These are phyloP conservation scores for Solanum sparsipilum DNA, from an alignment of 257 asterid genomes.

Conservation along the genomic window DNA sequence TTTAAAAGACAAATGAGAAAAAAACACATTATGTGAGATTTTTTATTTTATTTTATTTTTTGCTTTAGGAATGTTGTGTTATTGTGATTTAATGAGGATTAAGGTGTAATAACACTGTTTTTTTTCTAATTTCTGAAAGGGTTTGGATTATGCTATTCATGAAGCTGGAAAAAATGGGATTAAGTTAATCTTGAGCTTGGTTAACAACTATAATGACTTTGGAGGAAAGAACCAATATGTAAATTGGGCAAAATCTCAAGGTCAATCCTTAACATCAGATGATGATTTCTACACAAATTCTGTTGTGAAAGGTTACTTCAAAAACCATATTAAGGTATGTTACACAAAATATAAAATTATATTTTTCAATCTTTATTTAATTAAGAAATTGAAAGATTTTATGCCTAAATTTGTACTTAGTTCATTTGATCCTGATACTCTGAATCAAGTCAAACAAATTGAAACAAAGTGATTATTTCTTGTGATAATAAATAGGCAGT, in stretches of 20 bases:
- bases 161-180: constrained; percentile 56
- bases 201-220: constrained; percentile 37
- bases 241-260: constrained; percentile 47
- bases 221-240: constrained; percentile 67
- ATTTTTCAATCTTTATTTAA: background rate
- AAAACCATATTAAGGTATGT: constrained; percentile 46
- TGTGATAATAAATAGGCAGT: constrained; percentile 26
- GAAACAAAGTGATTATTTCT: fast-evolving
- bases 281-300: constrained; percentile 58
- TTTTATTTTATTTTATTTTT: background rate
- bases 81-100: background rate
- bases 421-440: background rate
- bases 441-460: background rate
- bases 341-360: background rate
- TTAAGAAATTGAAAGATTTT: background rate
- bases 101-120: background rate
- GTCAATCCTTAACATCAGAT: constrained; percentile 28
- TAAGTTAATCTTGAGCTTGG: constrained; percentile 53
- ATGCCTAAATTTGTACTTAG: background rate
- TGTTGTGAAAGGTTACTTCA: constrained; percentile 35
- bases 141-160: constrained; percentile 49
- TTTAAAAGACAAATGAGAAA: background rate
- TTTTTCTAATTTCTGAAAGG: constrained; percentile 5
- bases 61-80: background rate
- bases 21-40: background rate